These are phyloP conservation scores for Dichotomocladium elegans DNA, from an alignment of 371 early-diverging fungal species.

Conservation along the genomic window DNA sequence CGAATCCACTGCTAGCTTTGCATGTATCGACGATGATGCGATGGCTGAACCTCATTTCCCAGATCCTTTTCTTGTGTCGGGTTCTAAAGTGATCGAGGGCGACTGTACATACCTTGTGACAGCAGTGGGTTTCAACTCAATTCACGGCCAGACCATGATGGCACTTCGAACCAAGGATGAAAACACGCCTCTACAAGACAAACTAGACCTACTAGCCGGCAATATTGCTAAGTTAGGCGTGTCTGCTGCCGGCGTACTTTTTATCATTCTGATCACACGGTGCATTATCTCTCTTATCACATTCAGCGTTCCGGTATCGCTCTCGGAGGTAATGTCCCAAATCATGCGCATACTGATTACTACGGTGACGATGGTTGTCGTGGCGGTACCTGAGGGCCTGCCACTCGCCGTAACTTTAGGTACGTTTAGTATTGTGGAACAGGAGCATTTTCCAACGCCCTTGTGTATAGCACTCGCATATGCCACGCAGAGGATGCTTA, in stretches of 20 bases:
- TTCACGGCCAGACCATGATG: conserved; percentile 77
- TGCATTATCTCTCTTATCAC: conserved; percentile 44
- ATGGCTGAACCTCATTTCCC: not conserved
- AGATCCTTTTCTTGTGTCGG: conserved; percentile 73
- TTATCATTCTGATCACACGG: conserved; percentile 56
- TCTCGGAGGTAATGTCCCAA: conserved; percentile 34
- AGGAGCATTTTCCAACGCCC: no score
- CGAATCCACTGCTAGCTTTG: no score
- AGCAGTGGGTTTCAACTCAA: conserved; percentile 66
- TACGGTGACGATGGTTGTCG: conserved; percentile 71
- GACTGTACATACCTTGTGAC: conserved; percentile 68
- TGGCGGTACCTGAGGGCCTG: conserved; percentile 82
- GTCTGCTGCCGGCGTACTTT: conserved; percentile 60
- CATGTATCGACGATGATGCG: not conserved
- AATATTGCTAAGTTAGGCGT: conserved; percentile 70
- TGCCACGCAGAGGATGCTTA: conserved; percentile 82
- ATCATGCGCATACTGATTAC: conserved; percentile 63
- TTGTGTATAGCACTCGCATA: conserved; percentile 63
- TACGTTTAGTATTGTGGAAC: conserved; percentile 8
- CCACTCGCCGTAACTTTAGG: conserved; percentile 74
- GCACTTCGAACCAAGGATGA: conserved; percentile 50
- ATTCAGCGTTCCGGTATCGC: conserved; percentile 6
- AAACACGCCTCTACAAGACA: conserved; percentile 69
- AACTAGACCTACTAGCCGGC: conserved; percentile 64
- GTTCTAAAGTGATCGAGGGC: conserved; percentile 76